Base-by-base conservation (phyloP, 1,139 yeast species). In the Meyerozyma elateridarum region DNA sequence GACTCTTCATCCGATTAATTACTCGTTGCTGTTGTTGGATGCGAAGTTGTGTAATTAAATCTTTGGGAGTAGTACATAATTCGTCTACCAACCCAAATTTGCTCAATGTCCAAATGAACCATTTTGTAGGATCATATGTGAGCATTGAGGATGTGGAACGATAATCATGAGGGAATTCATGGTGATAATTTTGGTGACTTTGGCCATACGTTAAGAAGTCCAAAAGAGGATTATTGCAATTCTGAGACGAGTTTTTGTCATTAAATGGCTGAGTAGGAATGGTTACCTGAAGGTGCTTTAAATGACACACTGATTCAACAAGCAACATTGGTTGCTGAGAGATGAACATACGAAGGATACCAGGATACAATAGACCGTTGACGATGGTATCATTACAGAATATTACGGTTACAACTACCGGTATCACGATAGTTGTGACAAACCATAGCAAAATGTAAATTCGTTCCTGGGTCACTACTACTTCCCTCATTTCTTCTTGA, bases 121-220 rank as follows among this genome's bases (percentile, higher is more conserved):
- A 76, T 49, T 78, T 79, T 4, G 84, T 75, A 1, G 88, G 87
- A 49, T 81, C 88, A 47, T 71, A 75, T 1, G 75, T 70, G 44
- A 69, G 67, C 53, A 63, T 52, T 16, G 73, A 64, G 18, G 67
- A 56, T 8, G 59, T 51, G 7, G 76, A 73, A 32, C 80, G 59
- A 49, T 74, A 80, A 49, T 81, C 88, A 39, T 75, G 77, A 2
- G 87, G 84, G 43, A 81, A 81, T 47, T 79, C 87, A 48, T 81
- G 87, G 49, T 81, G 89, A 48, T 75, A 81, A 48, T 79, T 80
- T 42, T 79, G 84, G 44, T 69, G 58, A 6, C 67, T 56, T 51
- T 81, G 87, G 2, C 89, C 89, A 49, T 75, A 76, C 0, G 85
- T 75, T 7, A 80, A 45, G 3, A 78, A 38, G 2, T 79, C 61